Evolutionary conservation across 192 early-diverging fungal species (phyloP).

Genomic region (Umbelopsis vinacea): DNA sequence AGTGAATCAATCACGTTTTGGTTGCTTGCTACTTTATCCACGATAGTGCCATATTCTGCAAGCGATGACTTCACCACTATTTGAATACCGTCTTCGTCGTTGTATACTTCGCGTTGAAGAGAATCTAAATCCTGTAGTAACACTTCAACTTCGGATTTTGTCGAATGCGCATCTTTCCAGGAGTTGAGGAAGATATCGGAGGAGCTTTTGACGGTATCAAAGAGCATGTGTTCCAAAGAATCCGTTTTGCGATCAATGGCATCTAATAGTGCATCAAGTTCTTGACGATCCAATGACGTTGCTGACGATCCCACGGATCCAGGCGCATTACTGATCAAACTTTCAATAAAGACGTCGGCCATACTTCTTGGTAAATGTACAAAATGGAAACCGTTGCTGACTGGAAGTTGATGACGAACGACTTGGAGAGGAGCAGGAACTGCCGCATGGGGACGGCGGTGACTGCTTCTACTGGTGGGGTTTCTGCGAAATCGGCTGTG

Average conservation of each 20-base stretch:
- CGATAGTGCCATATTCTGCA: neutral
- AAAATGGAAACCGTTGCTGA: neutral
- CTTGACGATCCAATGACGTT: slow-evolving; percentile 11
- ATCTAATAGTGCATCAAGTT: slow-evolving; percentile 6
- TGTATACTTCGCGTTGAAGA: neutral
- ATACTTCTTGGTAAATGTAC: neutral
- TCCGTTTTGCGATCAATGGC: neutral
- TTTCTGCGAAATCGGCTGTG: too few species aligned
- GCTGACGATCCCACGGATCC: neutral
- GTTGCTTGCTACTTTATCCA: neutral
- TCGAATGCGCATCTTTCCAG: neutral
- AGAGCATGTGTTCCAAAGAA: slow-evolving; percentile 6
- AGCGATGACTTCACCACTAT: slow-evolving; percentile 2
- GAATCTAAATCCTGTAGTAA: slow-evolving; percentile 5
- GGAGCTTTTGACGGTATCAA: slow-evolving; percentile 1
- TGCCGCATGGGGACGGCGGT: neutral
- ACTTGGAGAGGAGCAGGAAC: neutral
- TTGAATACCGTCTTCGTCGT: slow-evolving; percentile 12
- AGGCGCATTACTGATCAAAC: neutral
- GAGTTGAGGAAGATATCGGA: slow-evolving; percentile 1
- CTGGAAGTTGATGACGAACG: neutral
- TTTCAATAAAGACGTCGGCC: slow-evolving; percentile 5
- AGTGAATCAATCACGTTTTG: slow-evolving; percentile 9
- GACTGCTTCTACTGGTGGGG: neutral
- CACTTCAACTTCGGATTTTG: neutral